phyloP scores from a whole-genome alignment of 331 rosid species.

The Acacia concinna region DNA sequence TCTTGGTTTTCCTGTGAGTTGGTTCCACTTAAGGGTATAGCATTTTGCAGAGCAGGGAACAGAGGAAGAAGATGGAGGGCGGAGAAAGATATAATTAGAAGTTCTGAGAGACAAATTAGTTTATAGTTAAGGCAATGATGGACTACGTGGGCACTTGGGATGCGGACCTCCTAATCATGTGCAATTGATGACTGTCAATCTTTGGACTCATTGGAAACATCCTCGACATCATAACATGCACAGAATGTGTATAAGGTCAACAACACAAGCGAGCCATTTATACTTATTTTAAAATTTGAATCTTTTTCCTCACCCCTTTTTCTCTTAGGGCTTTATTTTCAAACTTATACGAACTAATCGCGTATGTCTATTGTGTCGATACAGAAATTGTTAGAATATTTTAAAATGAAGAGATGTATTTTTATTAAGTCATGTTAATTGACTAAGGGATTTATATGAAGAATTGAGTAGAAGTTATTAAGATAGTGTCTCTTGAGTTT shows the following conservation, averaged over 20 bases:
- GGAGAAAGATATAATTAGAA: conserved; percentile 35
- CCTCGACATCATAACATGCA: conserved; percentile 77
- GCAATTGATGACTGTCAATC: conserved; percentile 57
- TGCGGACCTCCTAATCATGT: conserved; percentile 66
- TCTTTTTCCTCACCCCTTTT: not conserved
- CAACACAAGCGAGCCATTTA: conserved; percentile 47
- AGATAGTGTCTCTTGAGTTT: too few relatives aligned
- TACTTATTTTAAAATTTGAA: conserved; percentile 13
- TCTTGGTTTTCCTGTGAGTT: conserved; percentile 31
- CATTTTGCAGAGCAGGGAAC: conserved; percentile 44
- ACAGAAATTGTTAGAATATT: too few relatives aligned
- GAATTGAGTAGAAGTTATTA: too few relatives aligned
- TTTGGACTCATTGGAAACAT: conserved; percentile 66
- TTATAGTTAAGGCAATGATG: conserved; percentile 35
- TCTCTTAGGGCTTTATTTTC: not conserved
- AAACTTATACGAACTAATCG: not conserved
- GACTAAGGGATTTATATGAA: too few relatives aligned
- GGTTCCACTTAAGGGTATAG: conserved; percentile 41
- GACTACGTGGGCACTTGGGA: conserved; percentile 75
- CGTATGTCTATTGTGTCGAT: conserved; percentile 1
- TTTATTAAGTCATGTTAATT: too few relatives aligned
- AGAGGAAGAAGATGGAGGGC: conserved; percentile 24
- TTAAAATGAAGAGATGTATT: too few relatives aligned
- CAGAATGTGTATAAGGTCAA: conserved; percentile 80
- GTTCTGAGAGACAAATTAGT: conserved; percentile 27